Evolutionary conservation across 257 asterid species (phyloP).

Genomic region (Asclepias syriaca): DNA sequence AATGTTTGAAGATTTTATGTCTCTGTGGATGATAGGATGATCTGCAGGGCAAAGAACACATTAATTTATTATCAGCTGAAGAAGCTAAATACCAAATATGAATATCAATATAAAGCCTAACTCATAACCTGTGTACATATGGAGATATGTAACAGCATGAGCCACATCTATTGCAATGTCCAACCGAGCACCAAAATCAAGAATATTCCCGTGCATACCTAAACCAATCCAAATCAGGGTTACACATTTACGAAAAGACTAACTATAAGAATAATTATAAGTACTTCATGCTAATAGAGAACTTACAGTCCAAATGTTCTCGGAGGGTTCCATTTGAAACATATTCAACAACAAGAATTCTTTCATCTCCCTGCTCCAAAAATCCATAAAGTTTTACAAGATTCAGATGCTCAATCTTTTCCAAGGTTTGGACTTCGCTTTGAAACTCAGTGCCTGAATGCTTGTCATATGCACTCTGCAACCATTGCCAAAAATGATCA

Average conservation of each 20-base stretch:
- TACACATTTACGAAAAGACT: too few relatives aligned
- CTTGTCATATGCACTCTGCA: slow-evolving; percentile 64
- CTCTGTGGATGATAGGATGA: slow-evolving; percentile 94
- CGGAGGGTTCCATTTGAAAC: slow-evolving; percentile 89
- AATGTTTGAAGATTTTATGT: slow-evolving; percentile 95
- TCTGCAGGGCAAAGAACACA: slow-evolving; percentile 45
- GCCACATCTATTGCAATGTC: slow-evolving; percentile 92
- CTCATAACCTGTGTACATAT: slow-evolving; percentile 69
- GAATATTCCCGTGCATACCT: slow-evolving; percentile 58
- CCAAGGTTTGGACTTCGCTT: slow-evolving; percentile 75
- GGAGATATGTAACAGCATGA: slow-evolving; percentile 93
- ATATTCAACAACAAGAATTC: slow-evolving; percentile 81
- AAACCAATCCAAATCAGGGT: slow-evolving; percentile 14
- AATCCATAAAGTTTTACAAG: slow-evolving; percentile 77
- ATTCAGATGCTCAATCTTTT: slow-evolving; percentile 70
- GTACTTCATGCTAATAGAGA: slow-evolving; percentile 7
- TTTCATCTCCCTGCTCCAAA: slow-evolving; percentile 77
- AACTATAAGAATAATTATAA: too few relatives aligned
- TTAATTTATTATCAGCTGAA: background rate
- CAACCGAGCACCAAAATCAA: slow-evolving; percentile 67
- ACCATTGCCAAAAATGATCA: background rate
- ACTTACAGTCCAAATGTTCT: slow-evolving; percentile 90
- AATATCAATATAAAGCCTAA: background rate
- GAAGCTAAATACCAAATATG: background rate
- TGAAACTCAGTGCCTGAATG: slow-evolving; percentile 65